Base-by-base conservation (phyloP, 2,329 filamentous ascomycete genomes). In the Fusarium sp. region DNA sequence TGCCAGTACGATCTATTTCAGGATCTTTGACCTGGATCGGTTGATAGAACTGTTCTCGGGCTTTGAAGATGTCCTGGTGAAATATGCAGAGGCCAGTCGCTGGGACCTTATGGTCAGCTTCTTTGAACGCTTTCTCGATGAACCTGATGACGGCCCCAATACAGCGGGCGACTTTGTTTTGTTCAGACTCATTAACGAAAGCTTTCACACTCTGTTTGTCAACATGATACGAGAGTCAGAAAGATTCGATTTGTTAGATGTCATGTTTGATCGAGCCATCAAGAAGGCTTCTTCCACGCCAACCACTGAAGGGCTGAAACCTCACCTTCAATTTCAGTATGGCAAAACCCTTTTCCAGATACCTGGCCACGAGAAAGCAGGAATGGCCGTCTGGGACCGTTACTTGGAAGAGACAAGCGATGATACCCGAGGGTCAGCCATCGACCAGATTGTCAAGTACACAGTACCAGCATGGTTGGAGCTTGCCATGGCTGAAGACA, bases 81-180 rank as follows among this genome's bases (percentile, higher is more conserved):
- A 54, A 10, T 58, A 58, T 16, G 38, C 27, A 0, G 8, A 10
- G 8, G 55, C 10, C 0, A 18, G 24, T 5, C 29, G 46, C 22
- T 58, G 55, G 34, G 55, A 58, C 1, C 20, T 50, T 4, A 43
- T 58, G 47, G n/a, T 43, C 15, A 22, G 4, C 3, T 54, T 58
- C 27, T 53, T 58, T 6, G 20, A 58, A 12, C 55, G 34, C 4
- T 18, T 58, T 8, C 47, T 54, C 2, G 34, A 43, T 1, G 34
- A 54, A 8, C 47, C 47, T 8, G 10, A 58, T 1, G 46, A 54
- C 16, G 34, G 55, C 4, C 34, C 47, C 14, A 27, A 58, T 9
- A 6, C 8, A 8, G 27, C 32, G 1, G 55, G 55, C 8, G 46
- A 27, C 25, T 58, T 58, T 8, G 11, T 43, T 5, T 8, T 24